phyloP scores from a whole-genome alignment of 2,329 filamentous ascomycete species.

The Penicillium sp. region DNA sequence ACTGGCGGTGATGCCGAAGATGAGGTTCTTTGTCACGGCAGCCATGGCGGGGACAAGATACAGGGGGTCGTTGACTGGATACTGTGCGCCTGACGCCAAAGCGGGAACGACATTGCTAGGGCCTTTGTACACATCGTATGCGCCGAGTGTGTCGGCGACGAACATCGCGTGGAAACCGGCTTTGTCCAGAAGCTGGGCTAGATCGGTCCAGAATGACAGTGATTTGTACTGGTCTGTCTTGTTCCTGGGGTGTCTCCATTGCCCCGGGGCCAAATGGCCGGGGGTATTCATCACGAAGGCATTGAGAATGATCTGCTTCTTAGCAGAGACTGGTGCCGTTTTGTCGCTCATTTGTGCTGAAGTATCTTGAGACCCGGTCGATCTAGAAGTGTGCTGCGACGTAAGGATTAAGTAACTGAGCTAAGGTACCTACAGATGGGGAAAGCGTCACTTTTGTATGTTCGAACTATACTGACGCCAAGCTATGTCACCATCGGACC shows the following conservation, averaged over 20 bases:
- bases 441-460: neutral
- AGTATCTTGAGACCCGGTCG: neutral
- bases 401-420: neutral
- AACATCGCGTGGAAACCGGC: constrained; percentile 48
- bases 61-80: constrained; percentile 38
- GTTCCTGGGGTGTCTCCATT: constrained; percentile 31
- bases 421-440: too few species aligned
- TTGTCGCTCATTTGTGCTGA: constrained; percentile 1
- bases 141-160: constrained; percentile 46
- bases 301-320: constrained; percentile 41
- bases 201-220: constrained; percentile 45
- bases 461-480: neutral
- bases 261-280: constrained; percentile 40
- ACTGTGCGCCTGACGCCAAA: constrained; percentile 35
- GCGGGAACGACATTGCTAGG: constrained; percentile 25
- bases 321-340: neutral
- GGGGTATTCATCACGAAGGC: constrained; percentile 45
- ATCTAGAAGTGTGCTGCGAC: neutral
- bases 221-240: constrained; percentile 31
- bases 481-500: neutral
- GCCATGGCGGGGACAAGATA: constrained; percentile 44
- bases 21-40: constrained; percentile 42
- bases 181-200: constrained; percentile 46
- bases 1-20: constrained; percentile 50
- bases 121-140: constrained; percentile 44